Evolutionary conservation across 108 stramenopile genomes (phyloP).

Genomic region (Thalassiosira profunda): DNA sequence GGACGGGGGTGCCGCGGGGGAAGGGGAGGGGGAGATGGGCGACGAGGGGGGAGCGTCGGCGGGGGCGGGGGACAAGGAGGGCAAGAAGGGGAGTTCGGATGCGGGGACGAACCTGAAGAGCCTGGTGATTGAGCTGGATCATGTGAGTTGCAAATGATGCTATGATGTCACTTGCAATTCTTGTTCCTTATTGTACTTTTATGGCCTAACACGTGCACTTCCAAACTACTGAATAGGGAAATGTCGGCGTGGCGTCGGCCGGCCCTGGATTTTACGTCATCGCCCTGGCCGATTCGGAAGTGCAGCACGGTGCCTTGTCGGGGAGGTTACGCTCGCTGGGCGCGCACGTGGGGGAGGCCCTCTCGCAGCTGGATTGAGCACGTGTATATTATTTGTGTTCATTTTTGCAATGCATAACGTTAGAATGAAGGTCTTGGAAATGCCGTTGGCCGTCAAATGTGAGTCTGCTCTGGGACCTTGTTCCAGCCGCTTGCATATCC

Average conservation of each 20-base stretch:
- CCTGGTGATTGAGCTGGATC: slow-evolving; percentile 48
- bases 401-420: background rate
- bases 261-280: slow-evolving; percentile 76
- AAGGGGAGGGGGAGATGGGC: no score
- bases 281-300: slow-evolving; percentile 70
- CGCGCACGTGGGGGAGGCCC: slow-evolving; percentile 73
- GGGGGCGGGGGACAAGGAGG: background rate
- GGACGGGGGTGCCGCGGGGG: background rate
- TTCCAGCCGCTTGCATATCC: no score
- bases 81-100: background rate
- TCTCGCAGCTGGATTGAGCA: slow-evolving; percentile 59
- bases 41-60: background rate
- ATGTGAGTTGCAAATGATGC: slow-evolving; percentile 65
- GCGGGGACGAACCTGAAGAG: slow-evolving; percentile 49
- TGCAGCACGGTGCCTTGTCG: slow-evolving; percentile 73
- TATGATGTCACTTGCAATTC: background rate
- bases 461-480: no score
- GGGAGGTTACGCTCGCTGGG: slow-evolving; percentile 70
- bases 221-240: background rate
- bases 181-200: background rate
- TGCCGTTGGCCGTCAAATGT: no score
- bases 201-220: background rate
- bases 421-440: no score
- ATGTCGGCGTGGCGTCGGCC: background rate
- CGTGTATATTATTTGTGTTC: background rate